Percentiles rank a stretch among this genome's conserved stretches.
Conservation (phyloP, 2,329 filamentous ascomycete species). For the Trichoderma endophyticum region DNA sequence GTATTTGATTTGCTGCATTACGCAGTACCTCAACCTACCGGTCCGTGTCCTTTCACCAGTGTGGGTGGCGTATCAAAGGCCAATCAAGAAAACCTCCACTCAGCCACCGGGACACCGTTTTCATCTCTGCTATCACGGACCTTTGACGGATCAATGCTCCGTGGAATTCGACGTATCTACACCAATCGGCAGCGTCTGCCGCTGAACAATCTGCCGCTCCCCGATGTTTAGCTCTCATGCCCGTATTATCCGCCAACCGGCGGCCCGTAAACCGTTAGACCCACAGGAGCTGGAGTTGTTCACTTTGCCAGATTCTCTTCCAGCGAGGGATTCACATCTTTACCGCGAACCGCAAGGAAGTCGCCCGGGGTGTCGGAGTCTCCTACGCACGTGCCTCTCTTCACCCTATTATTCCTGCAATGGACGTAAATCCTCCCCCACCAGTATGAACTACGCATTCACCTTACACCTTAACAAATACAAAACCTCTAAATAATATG, state of each 20-base stretch:
- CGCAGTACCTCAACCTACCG: not conserved
- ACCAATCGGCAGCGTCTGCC: not conserved
- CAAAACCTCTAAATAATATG: too few relatives aligned
- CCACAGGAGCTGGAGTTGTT: not conserved
- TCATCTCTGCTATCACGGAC: not conserved
- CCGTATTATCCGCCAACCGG: not conserved
- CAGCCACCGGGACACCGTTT: not conserved
- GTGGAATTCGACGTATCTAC: not conserved
- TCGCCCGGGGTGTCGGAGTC: not conserved
- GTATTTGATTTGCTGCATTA: not conserved
- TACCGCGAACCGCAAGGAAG: not conserved
- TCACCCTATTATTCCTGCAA: not conserved
- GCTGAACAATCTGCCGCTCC: not conserved
- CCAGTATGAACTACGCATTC: too few relatives aligned
- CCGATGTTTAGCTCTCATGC: not conserved
- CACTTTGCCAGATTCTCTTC: not conserved
- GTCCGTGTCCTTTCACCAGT: not conserved
- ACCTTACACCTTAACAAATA: too few relatives aligned
- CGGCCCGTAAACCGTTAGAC: not conserved
- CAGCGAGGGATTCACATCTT: not conserved
- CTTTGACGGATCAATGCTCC: not conserved
- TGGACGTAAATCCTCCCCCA: not conserved
- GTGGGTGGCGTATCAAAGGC: not conserved
- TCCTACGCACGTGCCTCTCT: not conserved
- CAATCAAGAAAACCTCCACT: not conserved